Percentiles rank a stretch among this genome's conserved stretches.
Conservation (phyloP, 352 stramenopile species). For the Pythium utonaiense region DNA sequence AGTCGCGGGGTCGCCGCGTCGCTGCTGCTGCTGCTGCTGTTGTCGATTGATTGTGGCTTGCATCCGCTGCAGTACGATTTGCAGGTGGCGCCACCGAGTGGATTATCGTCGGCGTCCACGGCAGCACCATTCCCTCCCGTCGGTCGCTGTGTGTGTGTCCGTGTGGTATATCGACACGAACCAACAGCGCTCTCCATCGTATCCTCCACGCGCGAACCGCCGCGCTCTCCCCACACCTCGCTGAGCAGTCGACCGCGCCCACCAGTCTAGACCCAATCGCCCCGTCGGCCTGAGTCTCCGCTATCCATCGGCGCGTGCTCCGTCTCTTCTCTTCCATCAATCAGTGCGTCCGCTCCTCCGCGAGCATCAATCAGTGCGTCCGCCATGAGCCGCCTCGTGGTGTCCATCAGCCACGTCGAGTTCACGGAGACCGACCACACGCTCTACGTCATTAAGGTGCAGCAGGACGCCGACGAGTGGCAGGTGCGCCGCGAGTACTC, state of each 20-base stretch:
- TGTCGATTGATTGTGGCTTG: slow-evolving; percentile 20
- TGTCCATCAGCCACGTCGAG: slow-evolving; percentile 74
- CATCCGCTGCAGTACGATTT: neutral
- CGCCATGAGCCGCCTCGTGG: slow-evolving; percentile 67
- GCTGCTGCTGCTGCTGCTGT: neutral
- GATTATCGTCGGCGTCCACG: too few relatives aligned
- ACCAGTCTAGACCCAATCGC: neutral
- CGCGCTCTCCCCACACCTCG: neutral
- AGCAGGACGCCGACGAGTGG: slow-evolving; percentile 72
- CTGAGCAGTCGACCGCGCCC: neutral
- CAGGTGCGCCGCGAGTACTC: slow-evolving; percentile 65
- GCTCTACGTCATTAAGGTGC: slow-evolving; percentile 73
- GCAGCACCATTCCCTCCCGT: too few relatives aligned
- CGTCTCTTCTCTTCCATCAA: too few relatives aligned
- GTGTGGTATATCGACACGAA: too few relatives aligned
- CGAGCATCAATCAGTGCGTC: neutral
- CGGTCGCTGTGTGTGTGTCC: too few relatives aligned
- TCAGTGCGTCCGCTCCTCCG: neutral
- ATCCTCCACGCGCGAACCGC: too few relatives aligned
- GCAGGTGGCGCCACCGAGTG: too few relatives aligned
- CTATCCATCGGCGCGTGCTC: too few relatives aligned
- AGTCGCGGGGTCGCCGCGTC: neutral
- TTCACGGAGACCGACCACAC: slow-evolving; percentile 66
- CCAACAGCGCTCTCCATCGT: neutral
- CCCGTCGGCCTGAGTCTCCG: neutral